Conservation (phyloP, 257 asterid genomes). For the Solanum tarapatanum region DNA sequence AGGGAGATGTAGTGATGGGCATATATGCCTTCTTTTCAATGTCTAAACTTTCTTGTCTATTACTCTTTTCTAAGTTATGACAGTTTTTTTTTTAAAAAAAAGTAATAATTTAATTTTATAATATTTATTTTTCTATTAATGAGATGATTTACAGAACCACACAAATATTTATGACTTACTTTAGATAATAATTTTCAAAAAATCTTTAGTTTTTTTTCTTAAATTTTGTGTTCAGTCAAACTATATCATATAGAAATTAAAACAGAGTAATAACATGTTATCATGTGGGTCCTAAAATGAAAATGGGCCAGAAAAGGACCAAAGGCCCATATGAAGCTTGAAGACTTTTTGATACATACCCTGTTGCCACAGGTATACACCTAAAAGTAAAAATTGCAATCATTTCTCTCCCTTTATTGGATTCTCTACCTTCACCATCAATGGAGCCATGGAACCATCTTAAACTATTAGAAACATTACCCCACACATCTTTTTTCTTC, state of each 20-base stretch:
- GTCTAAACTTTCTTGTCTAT: neutral
- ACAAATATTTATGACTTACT: no score
- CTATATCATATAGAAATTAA: neutral
- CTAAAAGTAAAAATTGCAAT: neutral
- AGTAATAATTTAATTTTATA: no score
- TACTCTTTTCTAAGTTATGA: neutral
- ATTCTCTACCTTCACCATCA: neutral
- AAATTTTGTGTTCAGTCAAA: neutral
- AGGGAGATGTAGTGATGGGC: neutral
- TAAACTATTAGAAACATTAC: neutral
- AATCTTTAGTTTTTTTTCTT: no score
- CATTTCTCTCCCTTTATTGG: neutral
- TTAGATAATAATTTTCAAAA: no score
- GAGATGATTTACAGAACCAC: no score
- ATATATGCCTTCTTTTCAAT: neutral
- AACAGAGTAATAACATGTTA: neutral
- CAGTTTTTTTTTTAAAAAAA: rapidly evolving
- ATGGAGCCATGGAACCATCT: neutral
- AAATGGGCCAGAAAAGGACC: neutral
- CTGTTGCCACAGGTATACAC: neutral
- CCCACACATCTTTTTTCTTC: neutral
- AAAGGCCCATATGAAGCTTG: neutral
- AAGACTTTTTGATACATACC: neutral
- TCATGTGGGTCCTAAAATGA: neutral
- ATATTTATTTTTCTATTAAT: no score